Conservation (phyloP, 768 basidiomycete species). For the Chalciporus chontae region DNA sequence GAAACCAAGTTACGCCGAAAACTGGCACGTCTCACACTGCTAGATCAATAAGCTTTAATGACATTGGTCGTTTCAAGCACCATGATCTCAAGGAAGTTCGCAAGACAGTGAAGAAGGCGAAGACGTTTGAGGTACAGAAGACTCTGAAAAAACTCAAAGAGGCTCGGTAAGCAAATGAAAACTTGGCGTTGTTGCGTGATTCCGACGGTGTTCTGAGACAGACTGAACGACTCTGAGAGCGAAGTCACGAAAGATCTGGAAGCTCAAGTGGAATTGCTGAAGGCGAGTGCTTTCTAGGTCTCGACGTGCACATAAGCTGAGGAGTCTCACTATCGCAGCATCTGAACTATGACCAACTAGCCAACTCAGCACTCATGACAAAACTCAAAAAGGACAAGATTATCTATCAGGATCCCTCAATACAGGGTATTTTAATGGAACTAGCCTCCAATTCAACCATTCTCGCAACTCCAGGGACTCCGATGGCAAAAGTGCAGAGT, state of each 20-base stretch:
- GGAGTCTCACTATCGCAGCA: slow-evolving; percentile 37
- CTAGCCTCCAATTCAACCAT: slow-evolving; percentile 35
- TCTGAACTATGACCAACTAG: slow-evolving; percentile 55
- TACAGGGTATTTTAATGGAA: slow-evolving; percentile 48
- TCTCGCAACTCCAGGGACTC: slow-evolving; percentile 39
- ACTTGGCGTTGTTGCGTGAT: neutral
- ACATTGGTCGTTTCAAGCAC: slow-evolving; percentile 46
- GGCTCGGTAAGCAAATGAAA: slow-evolving; percentile 42
- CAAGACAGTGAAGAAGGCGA: slow-evolving; percentile 79
- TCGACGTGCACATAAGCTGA: neutral
- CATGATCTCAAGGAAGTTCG: slow-evolving; percentile 69
- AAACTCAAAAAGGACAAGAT: slow-evolving; percentile 72
- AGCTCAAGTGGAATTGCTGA: slow-evolving; percentile 56
- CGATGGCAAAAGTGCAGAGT: slow-evolving; percentile 59
- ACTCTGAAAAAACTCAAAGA: slow-evolving; percentile 79
- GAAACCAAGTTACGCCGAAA: slow-evolving; percentile 47
- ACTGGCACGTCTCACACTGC: slow-evolving; percentile 42
- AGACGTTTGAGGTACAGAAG: slow-evolving; percentile 75
- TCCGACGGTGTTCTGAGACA: slow-evolving; percentile 8
- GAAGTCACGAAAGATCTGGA: slow-evolving; percentile 49
- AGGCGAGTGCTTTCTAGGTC: slow-evolving; percentile 43
- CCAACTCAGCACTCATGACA: slow-evolving; percentile 59
- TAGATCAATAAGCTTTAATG: slow-evolving; percentile 8
- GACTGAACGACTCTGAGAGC: slow-evolving; percentile 38
- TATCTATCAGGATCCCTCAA: slow-evolving; percentile 46